These are phyloP conservation scores for Colletotrichum somersetense DNA, from an alignment of 2,329 filamentous ascomycete species.

Conservation along the genomic window DNA sequence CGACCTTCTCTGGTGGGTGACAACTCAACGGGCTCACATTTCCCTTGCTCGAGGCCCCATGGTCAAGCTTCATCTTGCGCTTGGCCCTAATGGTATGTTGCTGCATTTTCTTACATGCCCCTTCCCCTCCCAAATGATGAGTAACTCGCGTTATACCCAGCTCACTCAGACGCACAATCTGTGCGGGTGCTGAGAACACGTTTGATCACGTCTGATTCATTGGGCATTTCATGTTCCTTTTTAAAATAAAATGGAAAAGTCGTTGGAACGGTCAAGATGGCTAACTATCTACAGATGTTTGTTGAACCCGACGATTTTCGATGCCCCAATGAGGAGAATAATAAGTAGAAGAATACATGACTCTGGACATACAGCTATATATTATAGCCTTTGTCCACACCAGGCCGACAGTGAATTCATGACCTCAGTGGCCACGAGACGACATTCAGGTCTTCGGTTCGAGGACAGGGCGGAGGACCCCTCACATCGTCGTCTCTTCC, in stretches of 20 bases:
- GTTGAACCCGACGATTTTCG: neutral
- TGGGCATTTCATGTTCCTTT: neutral
- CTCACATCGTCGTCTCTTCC: neutral
- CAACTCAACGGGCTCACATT: slow-evolving; percentile 1
- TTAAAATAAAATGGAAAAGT: no score
- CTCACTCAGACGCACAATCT: slow-evolving; percentile 27
- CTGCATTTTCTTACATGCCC: neutral
- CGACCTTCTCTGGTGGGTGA: slow-evolving; percentile 12
- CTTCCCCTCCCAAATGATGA: slow-evolving; percentile 12
- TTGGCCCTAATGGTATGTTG: neutral
- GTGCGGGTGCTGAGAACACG: slow-evolving; percentile 29
- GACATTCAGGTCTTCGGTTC: neutral
- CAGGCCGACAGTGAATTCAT: neutral
- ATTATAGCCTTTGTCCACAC: neutral
- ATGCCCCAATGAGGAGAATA: neutral
- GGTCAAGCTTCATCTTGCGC: neutral
- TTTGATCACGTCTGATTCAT: slow-evolving; percentile 29
- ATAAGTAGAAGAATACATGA: slow-evolving; percentile 8
- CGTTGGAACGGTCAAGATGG: neutral
- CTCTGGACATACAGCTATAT: neutral
- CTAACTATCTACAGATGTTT: slow-evolving; percentile 9
- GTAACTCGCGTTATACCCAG: slow-evolving; percentile 27
- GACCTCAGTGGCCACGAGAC: neutral
- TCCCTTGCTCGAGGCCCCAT: neutral
- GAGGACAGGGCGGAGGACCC: neutral